Evolutionary conservation across 352 stramenopile genomes (phyloP), one percentile per base, ranked within the genome.

Genomic region (Phytophthora nicotianae): DNA sequence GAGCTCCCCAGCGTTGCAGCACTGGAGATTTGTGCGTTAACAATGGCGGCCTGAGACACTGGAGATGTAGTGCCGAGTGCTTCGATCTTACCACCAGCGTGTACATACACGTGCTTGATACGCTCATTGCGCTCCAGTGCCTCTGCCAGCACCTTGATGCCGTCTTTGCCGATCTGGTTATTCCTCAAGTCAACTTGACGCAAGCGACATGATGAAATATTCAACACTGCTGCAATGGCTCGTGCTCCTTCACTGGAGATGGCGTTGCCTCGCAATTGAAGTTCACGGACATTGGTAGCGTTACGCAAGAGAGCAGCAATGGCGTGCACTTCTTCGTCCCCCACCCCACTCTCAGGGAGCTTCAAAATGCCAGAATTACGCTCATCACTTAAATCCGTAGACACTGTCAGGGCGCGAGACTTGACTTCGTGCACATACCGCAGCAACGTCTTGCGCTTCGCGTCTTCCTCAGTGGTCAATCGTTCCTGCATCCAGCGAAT

Each of bases 61-160:
- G 58, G 38, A 17, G 61, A 74, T 10, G 78, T 90, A 8, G 89
- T 93, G 2, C 93, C 94, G 2, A 98, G 73, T 2, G 94, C 94
- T 72, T 98, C 96, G 40, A 98, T 98, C 76, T 98, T 98, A 11
- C 93, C 94, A 16, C 91, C 93, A 2, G 93, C 91, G 56, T 99
- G 96, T 5, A 99, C 95, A 68, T 98, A 98, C 41, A 99, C 95
- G 72, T 99, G 96, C 41, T 96, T 91, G 26, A 97, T 90, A 40
- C 91, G 83, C 54, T 95, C 87, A 52, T 93, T 96, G 23, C 95
- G 79, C 59, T 98, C 94, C 11, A 99, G 75, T 16, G 96, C 95
- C 53, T 98, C 96, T 0, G 95, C 95, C 33, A 99, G 79, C 14
- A 96, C 86, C 56, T 94, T 92, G 51, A 99, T 81, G 38, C 95